Conservation (phyloP, 2,329 filamentous ascomycete genomes). For the Hypomyces rosellus region DNA sequence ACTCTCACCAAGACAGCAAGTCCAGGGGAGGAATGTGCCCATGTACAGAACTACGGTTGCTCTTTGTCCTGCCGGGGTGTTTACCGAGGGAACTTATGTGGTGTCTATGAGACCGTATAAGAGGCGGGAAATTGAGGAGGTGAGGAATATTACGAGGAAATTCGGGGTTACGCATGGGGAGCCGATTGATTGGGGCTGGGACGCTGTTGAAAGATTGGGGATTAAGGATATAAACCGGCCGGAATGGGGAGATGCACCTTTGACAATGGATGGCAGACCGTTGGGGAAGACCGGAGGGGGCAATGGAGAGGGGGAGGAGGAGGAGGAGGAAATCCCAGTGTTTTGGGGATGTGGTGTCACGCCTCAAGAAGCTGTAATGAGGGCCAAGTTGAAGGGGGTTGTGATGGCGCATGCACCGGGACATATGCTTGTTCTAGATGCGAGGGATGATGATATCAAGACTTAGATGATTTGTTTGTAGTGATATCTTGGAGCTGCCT, state of each 20-base stretch:
- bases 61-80: slow-evolving; percentile 52
- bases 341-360: slow-evolving; percentile 63
- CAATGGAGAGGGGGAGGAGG: slow-evolving; percentile 10
- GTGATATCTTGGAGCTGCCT: too few relatives aligned
- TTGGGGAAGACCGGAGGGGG: slow-evolving; percentile 26
- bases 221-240: slow-evolving; percentile 46
- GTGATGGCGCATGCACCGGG: slow-evolving; percentile 58
- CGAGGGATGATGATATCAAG: slow-evolving; percentile 33
- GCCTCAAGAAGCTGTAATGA: slow-evolving; percentile 58
- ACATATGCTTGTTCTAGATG: slow-evolving; percentile 56
- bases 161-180: slow-evolving; percentile 57
- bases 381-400: slow-evolving; percentile 44
- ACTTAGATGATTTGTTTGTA: not conserved
- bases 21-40: slow-evolving; percentile 44
- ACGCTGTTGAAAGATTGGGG: slow-evolving; percentile 44
- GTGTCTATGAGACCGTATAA: slow-evolving; percentile 59
- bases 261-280: slow-evolving; percentile 34
- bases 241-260: slow-evolving; percentile 50
- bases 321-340: slow-evolving; percentile 41
- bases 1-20: slow-evolving; percentile 45
- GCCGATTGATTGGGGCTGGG: slow-evolving; percentile 60
- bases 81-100: slow-evolving; percentile 47
- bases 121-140: slow-evolving; percentile 40
- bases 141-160: slow-evolving; percentile 48
- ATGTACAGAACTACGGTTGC: slow-evolving; percentile 57